phyloP scores from a whole-genome alignment of 257 asterid genomes.

The Scutellaria baicalensis region DNA sequence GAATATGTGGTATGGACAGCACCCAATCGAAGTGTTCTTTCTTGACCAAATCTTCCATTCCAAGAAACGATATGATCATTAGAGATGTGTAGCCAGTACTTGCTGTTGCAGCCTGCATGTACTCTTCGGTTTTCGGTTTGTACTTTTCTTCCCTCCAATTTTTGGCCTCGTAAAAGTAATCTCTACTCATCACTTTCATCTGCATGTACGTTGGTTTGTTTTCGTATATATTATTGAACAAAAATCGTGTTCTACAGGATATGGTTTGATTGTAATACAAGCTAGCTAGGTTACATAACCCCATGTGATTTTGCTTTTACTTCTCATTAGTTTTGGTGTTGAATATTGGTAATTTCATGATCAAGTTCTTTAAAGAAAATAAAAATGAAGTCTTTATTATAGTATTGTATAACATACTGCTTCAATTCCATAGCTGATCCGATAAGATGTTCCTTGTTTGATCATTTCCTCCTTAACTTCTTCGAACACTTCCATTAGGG shows the following conservation, averaged over 20 bases:
- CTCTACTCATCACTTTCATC: slow-evolving; percentile 5
- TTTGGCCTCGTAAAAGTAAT: slow-evolving; percentile 9
- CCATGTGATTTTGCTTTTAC: too few relatives aligned
- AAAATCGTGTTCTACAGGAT: too few relatives aligned
- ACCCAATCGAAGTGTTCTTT: slow-evolving; percentile 24
- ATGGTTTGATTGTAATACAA: too few relatives aligned
- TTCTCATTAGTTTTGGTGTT: too few relatives aligned
- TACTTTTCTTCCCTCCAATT: slow-evolving; percentile 18
- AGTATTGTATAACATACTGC: slow-evolving; percentile 2
- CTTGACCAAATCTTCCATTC: slow-evolving; percentile 14
- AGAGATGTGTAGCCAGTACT: slow-evolving; percentile 8
- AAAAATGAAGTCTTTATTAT: not conserved
- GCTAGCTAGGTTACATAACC: not conserved
- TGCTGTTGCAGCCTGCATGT: slow-evolving; percentile 15
- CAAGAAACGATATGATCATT: slow-evolving; percentile 15
- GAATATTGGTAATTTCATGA: too few relatives aligned
- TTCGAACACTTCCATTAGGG: slow-evolving; percentile 12
- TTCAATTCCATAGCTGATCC: slow-evolving; percentile 19
- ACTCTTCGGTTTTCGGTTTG: slow-evolving; percentile 23
- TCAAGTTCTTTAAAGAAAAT: not conserved
- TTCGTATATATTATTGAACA: too few relatives aligned
- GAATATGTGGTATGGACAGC: slow-evolving; percentile 1
- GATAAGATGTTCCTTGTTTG: slow-evolving; percentile 12
- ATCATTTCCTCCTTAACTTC: slow-evolving; percentile 21
- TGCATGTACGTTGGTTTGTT: too few relatives aligned